Evolutionary conservation across 306 rosid species (phyloP).

Genomic region (Sindora glabra): DNA sequence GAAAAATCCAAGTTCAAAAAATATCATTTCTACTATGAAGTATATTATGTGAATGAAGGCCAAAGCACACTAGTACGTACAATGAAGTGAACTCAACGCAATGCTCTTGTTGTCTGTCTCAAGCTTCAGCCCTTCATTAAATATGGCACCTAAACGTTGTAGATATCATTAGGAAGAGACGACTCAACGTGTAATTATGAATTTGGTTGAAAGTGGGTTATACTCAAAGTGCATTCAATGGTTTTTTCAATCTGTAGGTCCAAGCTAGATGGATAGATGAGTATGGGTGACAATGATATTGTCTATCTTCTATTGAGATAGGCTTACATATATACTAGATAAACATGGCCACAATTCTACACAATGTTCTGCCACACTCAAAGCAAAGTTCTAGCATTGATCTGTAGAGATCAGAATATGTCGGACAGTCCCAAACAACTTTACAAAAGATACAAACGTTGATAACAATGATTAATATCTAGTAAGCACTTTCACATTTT

Average conservation of each 20-base stretch:
- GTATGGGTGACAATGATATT: constrained; percentile 14
- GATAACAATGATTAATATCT: too few relatives aligned
- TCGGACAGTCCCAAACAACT: too few relatives aligned
- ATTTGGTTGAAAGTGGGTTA: constrained; percentile 36
- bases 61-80: too few relatives aligned
- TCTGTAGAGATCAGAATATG: not conserved
- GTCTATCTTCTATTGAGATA: constrained; percentile 5
- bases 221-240: constrained; percentile 27
- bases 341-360: not conserved
- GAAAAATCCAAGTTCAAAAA: too few relatives aligned
- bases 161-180: constrained; percentile 3
- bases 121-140: constrained; percentile 26
- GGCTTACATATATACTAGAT: constrained; percentile 7
- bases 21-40: too few relatives aligned
- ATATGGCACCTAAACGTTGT: constrained; percentile 38
- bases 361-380: not conserved
- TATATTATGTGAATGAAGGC: too few relatives aligned
- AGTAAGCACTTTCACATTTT: too few relatives aligned
- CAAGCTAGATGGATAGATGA: too few relatives aligned
- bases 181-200: constrained; percentile 29
- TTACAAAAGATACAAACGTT: too few relatives aligned
- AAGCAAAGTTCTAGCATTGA: not conserved
- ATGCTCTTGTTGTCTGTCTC: constrained; percentile 1
- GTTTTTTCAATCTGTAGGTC: constrained; percentile 18
- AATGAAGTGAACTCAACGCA: too few relatives aligned